Base-by-base conservation (phyloP, 2,329 filamentous ascomycete genomes). In the Trichoderma sp. region DNA sequence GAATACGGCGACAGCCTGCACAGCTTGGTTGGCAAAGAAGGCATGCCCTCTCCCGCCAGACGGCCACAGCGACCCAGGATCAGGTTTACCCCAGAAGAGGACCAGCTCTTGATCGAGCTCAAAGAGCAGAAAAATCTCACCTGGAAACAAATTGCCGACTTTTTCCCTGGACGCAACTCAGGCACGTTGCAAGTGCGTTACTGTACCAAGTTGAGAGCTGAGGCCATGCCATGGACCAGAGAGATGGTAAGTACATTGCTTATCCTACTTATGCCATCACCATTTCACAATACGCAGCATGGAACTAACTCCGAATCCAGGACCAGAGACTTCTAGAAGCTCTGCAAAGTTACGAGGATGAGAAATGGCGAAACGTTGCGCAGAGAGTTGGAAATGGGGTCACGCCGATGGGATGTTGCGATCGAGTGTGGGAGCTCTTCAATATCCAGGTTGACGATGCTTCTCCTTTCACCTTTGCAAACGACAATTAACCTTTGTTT, bases 91-190 rank as follows among this genome's bases (percentile, higher is more conserved):
- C 89, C 92, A 11, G 94, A 97, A 79, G 94, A 97, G 77, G 94
- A 97, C 79, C 90, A 92, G 73, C 83, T 97, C 59, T 84, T 97
- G 66, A 90, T 97, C 68, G 92, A 97, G 76, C 83, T 97, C 71
- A 97, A 97, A 79, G 94, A 97, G 81, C 94, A 96, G 76, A 96
- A 96, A 80, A 94, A 93, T 76, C 84, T 97, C 77, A 97, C 94
- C 5, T 97, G 94, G 94, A 97, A 97, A 81, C 94, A 97, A 83
- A 97, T 97, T 76, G 93, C 94, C 68, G 94, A 97, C 77, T 97
- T 97, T 81, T 97, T 97, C 74, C 94, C 94, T 0, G 94, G 94
- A 1, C 86, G 94, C 69, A 96, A 92, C 69, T 96, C 92, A 56
- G 94, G 94, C 21, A 97, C 94, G 34, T 82, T 97, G 70, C 94